Evolutionary conservation across 208 protist genomes (phyloP).

Genomic region (Leishmania tropica): DNA sequence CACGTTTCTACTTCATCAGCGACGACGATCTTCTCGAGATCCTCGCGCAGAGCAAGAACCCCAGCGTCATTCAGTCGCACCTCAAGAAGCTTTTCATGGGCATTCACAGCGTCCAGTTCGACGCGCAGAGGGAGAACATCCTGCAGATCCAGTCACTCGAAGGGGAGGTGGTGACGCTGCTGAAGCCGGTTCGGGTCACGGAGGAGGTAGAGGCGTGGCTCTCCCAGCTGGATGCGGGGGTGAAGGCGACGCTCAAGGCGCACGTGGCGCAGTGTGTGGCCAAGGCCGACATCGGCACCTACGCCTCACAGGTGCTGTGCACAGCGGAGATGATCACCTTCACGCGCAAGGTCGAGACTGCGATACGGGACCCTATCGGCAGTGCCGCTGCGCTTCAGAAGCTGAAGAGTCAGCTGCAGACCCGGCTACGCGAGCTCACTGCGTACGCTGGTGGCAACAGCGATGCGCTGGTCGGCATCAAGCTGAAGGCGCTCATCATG

Average conservation of each 20-base stretch:
- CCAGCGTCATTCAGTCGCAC: slow-evolving; percentile 96
- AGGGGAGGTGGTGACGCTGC: slow-evolving; percentile 94
- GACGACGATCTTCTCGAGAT: slow-evolving; percentile 99
- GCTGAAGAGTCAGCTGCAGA: slow-evolving; percentile 76
- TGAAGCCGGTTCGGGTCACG: slow-evolving; percentile 90
- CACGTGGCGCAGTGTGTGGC: slow-evolving; percentile 86
- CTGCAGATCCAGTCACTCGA: slow-evolving; percentile 91
- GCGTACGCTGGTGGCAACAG: slow-evolving; percentile 84
- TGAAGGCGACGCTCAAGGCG: slow-evolving; percentile 92
- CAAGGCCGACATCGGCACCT: slow-evolving; percentile 88
- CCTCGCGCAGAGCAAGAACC: slow-evolving; percentile 95
- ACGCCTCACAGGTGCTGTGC: slow-evolving; percentile 96
- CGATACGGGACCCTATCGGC: slow-evolving; percentile 67
- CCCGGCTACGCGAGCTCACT: slow-evolving; percentile 81
- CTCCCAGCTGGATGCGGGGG: slow-evolving; percentile 87
- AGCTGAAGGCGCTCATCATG: slow-evolving; percentile 97
- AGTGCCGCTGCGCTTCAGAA: slow-evolving; percentile 72
- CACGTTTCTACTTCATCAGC: slow-evolving; percentile 99
- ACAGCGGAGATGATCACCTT: slow-evolving; percentile 95
- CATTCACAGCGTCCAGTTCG: slow-evolving; percentile 95
- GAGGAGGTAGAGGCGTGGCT: slow-evolving; percentile 97
- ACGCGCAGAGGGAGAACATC: slow-evolving; percentile 88
- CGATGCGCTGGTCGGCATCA: slow-evolving; percentile 90
- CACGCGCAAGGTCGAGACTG: slow-evolving; percentile 89
- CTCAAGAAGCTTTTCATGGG: slow-evolving; percentile 99